phyloP scores from a whole-genome alignment of 768 basidiomycete genomes.

The Lepiota subincarnata region DNA sequence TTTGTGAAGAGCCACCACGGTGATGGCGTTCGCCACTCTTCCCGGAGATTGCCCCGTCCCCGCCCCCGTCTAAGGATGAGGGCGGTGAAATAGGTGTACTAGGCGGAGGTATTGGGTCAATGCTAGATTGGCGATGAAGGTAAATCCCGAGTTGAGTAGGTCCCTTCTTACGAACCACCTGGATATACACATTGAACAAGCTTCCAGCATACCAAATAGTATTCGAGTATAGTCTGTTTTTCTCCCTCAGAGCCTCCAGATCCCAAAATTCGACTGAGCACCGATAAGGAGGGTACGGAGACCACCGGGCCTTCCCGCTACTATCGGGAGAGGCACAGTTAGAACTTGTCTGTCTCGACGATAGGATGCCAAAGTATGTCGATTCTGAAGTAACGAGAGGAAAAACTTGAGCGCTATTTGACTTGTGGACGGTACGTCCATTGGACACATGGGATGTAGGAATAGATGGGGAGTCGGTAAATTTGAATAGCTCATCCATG shows the following conservation, averaged over 20 bases:
- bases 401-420: constrained; percentile 4
- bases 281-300: constrained; percentile 73
- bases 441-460: constrained; percentile 20
- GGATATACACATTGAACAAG: constrained; percentile 85
- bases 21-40: constrained; percentile 1
- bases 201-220: constrained; percentile 91
- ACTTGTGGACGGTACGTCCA: constrained; percentile 11
- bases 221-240: constrained; percentile 75
- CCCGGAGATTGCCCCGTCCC: background rate
- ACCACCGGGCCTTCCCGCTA: constrained; percentile 52
- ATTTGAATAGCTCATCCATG: constrained; percentile 69
- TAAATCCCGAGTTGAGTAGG: constrained; percentile 79
- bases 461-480: constrained; percentile 27
- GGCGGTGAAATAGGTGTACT: constrained; percentile 43
- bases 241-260: constrained; percentile 76
- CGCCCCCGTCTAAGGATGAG: constrained; percentile 4
- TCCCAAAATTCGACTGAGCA: constrained; percentile 93
- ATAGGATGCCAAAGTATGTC: constrained; percentile 62
- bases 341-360: constrained; percentile 36
- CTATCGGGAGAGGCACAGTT: constrained; percentile 40
- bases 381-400: constrained; percentile 35
- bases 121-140: constrained; percentile 77
- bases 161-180: constrained; percentile 77
- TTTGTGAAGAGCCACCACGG: constrained; percentile 10
- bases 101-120: constrained; percentile 74